Percentiles rank a stretch among this genome's conserved stretches.
phyloP scores from a whole-genome alignment of 257 asterid species.

The Gentiana dahurica region DNA sequence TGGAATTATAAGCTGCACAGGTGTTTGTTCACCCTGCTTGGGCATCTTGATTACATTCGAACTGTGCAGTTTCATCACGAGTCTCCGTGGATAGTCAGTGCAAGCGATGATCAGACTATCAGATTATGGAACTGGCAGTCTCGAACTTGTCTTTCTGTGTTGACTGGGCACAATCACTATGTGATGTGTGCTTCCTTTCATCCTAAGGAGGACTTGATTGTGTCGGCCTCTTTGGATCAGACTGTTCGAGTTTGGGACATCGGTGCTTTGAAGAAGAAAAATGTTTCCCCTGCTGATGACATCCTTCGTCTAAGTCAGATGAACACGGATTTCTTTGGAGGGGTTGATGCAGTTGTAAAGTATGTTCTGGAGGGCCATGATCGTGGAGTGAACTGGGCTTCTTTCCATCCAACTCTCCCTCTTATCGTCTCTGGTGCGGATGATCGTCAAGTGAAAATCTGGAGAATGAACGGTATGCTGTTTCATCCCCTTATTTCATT shows the following conservation, averaged over 20 bases:
- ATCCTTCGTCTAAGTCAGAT: constrained; percentile 75
- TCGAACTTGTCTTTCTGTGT: constrained; percentile 65
- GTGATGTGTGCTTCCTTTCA: constrained; percentile 84
- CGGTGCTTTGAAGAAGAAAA: constrained; percentile 65
- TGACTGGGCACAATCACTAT: constrained; percentile 66
- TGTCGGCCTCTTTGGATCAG: constrained; percentile 85
- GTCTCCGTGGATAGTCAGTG: constrained; percentile 83
- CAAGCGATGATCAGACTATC: constrained; percentile 89
- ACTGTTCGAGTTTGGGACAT: constrained; percentile 88
- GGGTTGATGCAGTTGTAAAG: constrained; percentile 82
- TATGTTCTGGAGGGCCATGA: constrained; percentile 81
- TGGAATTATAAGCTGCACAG: constrained; percentile 80
- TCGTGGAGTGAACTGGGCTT: constrained; percentile 92
- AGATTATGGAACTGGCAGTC: constrained; percentile 94
- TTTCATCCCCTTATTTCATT: not conserved
- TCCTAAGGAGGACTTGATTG: constrained; percentile 75
- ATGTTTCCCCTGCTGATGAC: constrained; percentile 96
- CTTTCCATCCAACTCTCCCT: constrained; percentile 79
- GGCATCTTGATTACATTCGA: constrained; percentile 80
- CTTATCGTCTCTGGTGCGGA: constrained; percentile 80
- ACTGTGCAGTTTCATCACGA: constrained; percentile 83
- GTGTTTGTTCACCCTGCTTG: constrained; percentile 76
- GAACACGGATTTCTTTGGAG: constrained; percentile 81
- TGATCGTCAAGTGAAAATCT: constrained; percentile 75
- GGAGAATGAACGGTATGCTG: constrained; percentile 77